Evolutionary conservation across 164 flowering plant genomes (phyloP).

Genomic region (Magnolia kwangsiensis): DNA sequence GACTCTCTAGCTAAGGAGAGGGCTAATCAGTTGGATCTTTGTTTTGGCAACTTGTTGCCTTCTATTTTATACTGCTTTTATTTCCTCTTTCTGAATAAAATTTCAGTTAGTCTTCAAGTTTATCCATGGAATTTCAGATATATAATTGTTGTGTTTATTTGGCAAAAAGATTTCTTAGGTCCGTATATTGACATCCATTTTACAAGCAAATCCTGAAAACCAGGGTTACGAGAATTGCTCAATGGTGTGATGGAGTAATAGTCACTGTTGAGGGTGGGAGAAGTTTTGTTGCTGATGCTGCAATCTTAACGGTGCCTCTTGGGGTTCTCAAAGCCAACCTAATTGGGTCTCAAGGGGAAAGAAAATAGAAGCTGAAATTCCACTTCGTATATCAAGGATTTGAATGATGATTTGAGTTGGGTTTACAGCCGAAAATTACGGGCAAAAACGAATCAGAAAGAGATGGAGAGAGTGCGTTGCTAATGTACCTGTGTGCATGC

Average conservation of each 20-base stretch:
- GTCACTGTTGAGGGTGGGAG: slow-evolving; percentile 66
- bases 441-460: too few relatives aligned
- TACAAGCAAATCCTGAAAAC: not conserved
- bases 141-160: not conserved
- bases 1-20: too few relatives aligned
- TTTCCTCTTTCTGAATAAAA: too few relatives aligned
- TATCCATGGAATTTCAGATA: not conserved
- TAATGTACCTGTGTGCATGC: too few relatives aligned
- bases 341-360: slow-evolving; percentile 40
- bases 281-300: too few relatives aligned
- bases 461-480: too few relatives aligned
- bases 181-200: not conserved
- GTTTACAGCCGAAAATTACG: not conserved
- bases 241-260: slow-evolving; percentile 49
- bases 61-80: too few relatives aligned
- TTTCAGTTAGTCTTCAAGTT: too few relatives aligned
- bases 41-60: too few relatives aligned
- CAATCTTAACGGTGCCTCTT: too few relatives aligned
- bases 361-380: slow-evolving; percentile 39
- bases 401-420: slow-evolving; percentile 18
- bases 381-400: slow-evolving; percentile 84
- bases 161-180: not conserved
- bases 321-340: too few relatives aligned
- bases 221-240: slow-evolving; percentile 64
- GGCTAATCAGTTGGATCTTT: too few relatives aligned